phyloP scores from a whole-genome alignment of 2,329 filamentous ascomycete species.

The Colletotrichum endophyticum region DNA sequence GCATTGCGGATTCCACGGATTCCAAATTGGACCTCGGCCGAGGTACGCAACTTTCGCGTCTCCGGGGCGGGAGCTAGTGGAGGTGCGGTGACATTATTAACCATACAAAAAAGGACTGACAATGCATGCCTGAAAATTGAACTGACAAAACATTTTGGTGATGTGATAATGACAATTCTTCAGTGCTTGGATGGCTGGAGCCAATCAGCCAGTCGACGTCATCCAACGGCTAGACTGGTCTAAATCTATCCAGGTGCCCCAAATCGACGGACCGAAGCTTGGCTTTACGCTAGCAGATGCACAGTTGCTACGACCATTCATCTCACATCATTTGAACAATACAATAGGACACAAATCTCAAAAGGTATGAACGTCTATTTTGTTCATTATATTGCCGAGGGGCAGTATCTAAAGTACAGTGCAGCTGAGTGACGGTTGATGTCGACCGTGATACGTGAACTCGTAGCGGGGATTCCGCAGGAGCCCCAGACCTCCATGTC shows the following conservation, averaged over 20 bases:
- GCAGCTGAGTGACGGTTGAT: background rate
- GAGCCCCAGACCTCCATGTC: background rate
- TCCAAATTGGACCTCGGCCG: slow-evolving; percentile 9
- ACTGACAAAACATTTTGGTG: background rate
- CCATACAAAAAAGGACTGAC: too few species aligned
- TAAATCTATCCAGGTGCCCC: background rate
- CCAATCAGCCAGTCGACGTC: background rate
- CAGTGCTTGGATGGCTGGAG: background rate
- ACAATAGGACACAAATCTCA: background rate
- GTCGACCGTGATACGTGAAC: slow-evolving; percentile 3
- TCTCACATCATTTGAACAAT: background rate
- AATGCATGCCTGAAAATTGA: background rate
- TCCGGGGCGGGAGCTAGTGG: background rate
- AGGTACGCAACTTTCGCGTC: background rate
- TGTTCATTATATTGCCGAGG: background rate
- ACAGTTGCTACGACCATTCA: background rate
- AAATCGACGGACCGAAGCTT: background rate
- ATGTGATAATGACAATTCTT: background rate
- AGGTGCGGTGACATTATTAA: background rate
- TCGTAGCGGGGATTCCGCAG: background rate
- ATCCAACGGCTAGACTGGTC: background rate
- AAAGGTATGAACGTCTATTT: background rate
- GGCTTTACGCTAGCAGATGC: background rate
- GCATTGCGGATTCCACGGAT: background rate
- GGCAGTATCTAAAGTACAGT: slow-evolving; percentile 13